These are phyloP conservation scores for Penicillium griseofulvum DNA, from an alignment of 2,329 filamentous ascomycete genomes.

Conservation along the genomic window DNA sequence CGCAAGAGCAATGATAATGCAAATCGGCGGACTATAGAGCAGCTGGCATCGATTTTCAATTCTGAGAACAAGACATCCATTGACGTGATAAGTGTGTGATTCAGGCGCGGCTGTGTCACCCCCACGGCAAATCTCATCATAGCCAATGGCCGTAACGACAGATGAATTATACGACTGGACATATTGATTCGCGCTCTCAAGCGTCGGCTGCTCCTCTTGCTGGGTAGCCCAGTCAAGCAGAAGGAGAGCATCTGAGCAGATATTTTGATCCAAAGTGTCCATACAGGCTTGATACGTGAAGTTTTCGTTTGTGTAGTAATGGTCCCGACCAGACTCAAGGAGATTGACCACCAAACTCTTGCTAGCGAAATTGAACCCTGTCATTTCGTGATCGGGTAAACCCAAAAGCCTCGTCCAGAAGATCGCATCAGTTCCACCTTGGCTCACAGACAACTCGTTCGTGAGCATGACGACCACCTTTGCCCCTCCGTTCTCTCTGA, in stretches of 20 bases:
- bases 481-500: not conserved
- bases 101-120: too few species aligned
- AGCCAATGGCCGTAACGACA: not conserved
- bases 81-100: not conserved
- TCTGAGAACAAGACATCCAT: constrained; percentile 4
- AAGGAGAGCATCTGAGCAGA: not conserved
- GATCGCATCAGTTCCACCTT: not conserved
- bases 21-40: constrained; percentile 9
- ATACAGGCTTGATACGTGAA: not conserved
- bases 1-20: constrained; percentile 7
- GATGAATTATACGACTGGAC: not conserved
- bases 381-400: not conserved
- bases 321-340: not conserved
- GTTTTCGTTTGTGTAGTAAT: not conserved
- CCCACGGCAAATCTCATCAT: not conserved
- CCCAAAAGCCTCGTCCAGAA: not conserved
- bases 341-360: not conserved
- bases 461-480: not conserved
- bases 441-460: not conserved
- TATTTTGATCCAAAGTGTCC: not conserved
- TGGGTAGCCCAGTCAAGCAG: not conserved
- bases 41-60: constrained; percentile 11
- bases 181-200: not conserved
- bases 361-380: not conserved
- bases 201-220: not conserved